Evolutionary conservation across 352 stramenopile genomes (phyloP), one percentile per base, ranked within the genome.

Genomic region (Pythium diclinum): DNA sequence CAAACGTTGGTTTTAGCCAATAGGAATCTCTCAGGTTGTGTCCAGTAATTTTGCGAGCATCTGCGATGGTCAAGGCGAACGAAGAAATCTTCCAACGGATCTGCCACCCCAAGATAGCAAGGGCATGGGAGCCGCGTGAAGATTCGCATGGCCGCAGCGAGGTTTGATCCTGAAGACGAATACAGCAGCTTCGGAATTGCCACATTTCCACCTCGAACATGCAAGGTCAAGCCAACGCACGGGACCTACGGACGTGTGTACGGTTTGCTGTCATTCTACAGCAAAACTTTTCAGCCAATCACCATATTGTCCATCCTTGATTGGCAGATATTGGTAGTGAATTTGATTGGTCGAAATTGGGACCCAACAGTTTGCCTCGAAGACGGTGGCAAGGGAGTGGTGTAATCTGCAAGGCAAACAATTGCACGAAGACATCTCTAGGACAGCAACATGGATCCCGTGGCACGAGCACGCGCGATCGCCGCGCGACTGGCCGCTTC

Each of bases 401-500:
- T 38, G 47, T 56, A 48, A 59, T 56, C 28, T 9, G 32, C 33
- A 52, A 52, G 36, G 33, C 48, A 55, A 48, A 69, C 25, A 25
- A 42, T 16, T n/a, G 48, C 16, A 36, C 19, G 11, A 36, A 59
- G 49, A 62, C 13, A 48, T n/a, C 36, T 47, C 11, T 13, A 58
- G 23, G 32, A 56, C 52, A 78, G 82, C 65, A 74, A 76, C 56
- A 74, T 76, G 56, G 83, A 95, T 72, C 84, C 87, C 8, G 87
- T 94, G 40, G 87, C 85, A 16, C 81, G 83, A 49, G 87, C 87
- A 58, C 83, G 87, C 5, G 87, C 86, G 64, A 95, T 95, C 66
- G 87, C 87, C 4, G 87, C 87, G 38, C 83, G 87, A 58, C 67
- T 95, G 56, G 84, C 83, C 11, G 80, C 85, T 8, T 66, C 79